Percentiles rank a stretch among this genome's conserved stretches.
These are phyloP conservation scores for Amanita subjunquillea DNA, from an alignment of 768 basidiomycete species.

Conservation along the genomic window DNA sequence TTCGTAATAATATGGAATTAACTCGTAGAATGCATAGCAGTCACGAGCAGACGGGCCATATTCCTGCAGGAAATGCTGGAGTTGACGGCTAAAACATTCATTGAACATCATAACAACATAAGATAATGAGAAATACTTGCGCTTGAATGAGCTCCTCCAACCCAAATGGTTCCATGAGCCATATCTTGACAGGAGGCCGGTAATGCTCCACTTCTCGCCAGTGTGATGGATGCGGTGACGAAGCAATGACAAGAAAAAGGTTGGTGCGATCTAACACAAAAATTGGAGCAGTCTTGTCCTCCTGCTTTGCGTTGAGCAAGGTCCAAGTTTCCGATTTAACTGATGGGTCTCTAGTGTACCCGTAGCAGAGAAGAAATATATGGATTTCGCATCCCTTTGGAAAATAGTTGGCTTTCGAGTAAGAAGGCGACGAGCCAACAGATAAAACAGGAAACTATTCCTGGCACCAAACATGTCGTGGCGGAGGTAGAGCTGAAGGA, in stretches of 20 bases:
- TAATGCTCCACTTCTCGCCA: background rate
- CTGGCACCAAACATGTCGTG: no score
- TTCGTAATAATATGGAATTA: conserved; percentile 2
- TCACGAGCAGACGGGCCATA: conserved; percentile 2
- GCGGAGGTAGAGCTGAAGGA: no score
- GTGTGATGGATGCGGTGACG: conserved; percentile 6
- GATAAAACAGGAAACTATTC: conserved; percentile 5
- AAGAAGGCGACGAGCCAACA: conserved; percentile 7
- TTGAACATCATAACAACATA: conserved; percentile 4
- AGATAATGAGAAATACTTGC: background rate
- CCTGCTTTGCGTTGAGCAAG: conserved; percentile 1
- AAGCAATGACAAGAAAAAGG: conserved; percentile 3
- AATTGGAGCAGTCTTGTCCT: conserved; percentile 1
- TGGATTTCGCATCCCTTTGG: conserved; percentile 1
- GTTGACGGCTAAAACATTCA: conserved; percentile 6
- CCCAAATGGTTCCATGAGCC: no score
- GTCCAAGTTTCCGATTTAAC: conserved; percentile 1
- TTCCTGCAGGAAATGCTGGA: conserved; percentile 4
- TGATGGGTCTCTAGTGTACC: background rate
- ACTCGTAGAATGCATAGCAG: conserved; percentile 3
- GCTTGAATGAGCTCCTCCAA: no score
- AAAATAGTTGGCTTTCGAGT: conserved; percentile 5
- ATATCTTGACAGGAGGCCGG: no score
- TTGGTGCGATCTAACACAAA: background rate
- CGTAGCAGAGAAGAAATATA: conserved; percentile 3